Percentiles rank a stretch among this genome's conserved stretches.
Conservation (phyloP, 208 protist genomes). For the Plasmodiophora brassicae region DNA sequence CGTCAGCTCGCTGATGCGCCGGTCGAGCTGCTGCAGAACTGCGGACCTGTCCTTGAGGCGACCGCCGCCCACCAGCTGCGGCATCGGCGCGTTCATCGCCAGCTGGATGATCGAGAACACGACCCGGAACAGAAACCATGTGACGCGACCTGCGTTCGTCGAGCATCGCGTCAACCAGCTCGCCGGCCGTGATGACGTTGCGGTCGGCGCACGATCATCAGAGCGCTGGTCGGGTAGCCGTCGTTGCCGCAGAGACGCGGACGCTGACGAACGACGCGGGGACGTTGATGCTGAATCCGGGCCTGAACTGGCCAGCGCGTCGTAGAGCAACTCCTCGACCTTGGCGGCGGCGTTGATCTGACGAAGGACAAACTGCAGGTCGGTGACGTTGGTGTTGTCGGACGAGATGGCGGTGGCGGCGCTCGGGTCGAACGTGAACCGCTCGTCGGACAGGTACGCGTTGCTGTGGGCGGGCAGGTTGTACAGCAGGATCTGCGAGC, state of each 20-base stretch:
- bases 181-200: neutral
- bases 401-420: neutral
- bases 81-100: neutral
- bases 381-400: neutral
- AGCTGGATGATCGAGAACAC: neutral
- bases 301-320: neutral
- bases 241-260: neutral
- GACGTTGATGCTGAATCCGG: neutral
- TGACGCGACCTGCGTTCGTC: neutral
- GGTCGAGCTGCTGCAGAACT: neutral
- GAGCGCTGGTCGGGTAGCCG: neutral
- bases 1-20: neutral
- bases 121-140: neutral
- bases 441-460: neutral
- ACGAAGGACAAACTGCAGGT: constrained; percentile 14
- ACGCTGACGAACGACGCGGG: too few species aligned
- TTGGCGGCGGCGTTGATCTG: neutral
- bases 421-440: neutral
- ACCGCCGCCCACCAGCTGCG: neutral
- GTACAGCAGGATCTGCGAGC: neutral
- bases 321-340: neutral
- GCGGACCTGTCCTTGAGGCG: constrained; percentile 7
- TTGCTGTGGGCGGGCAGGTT: neutral
- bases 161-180: neutral
- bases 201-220: neutral